Conservation (phyloP, 257 asterid genomes). For the Verbena officinalis region DNA sequence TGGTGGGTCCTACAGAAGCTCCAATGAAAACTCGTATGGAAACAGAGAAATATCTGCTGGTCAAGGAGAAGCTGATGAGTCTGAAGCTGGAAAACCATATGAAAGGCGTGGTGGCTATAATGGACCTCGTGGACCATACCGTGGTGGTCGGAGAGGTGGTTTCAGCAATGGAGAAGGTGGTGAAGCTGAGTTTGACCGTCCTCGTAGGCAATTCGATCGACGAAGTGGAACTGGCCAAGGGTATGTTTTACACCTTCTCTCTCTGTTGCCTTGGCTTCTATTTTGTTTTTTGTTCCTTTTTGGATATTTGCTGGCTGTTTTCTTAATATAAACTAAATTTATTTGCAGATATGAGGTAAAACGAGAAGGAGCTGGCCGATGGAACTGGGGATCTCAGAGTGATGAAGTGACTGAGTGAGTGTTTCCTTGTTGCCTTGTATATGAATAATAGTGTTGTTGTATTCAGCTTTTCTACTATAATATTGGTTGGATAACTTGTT, state of each 20-base stretch:
- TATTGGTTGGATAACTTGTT: conserved; percentile 10
- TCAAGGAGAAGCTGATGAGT: conserved; percentile 50
- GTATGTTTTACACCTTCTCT: conserved; percentile 41
- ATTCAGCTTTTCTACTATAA: conserved; percentile 5
- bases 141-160: conserved; percentile 73
- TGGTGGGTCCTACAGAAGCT: conserved; percentile 64
- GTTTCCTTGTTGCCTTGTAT: conserved; percentile 30
- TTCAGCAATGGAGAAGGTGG: conserved; percentile 70
- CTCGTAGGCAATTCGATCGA: conserved; percentile 66
- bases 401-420: conserved; percentile 78
- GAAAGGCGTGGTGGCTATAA: conserved; percentile 76
- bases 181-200: conserved; percentile 62
- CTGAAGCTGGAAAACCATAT: conserved; percentile 49
- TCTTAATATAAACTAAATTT: neutral
- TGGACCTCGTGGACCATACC: conserved; percentile 65
- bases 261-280: too few species aligned
- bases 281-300: neutral
- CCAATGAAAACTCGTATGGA: conserved; percentile 45
- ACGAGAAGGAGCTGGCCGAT: conserved; percentile 81
- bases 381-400: conserved; percentile 80
- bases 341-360: conserved; percentile 59
- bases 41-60: conserved; percentile 54
- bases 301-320: neutral
- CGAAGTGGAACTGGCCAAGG: conserved; percentile 87
- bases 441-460: too few species aligned